Percentiles rank a stretch among this genome's conserved stretches.
These are phyloP conservation scores for Rosa hybrid DNA, from an alignment of 331 rosid species.

Conservation along the genomic window DNA sequence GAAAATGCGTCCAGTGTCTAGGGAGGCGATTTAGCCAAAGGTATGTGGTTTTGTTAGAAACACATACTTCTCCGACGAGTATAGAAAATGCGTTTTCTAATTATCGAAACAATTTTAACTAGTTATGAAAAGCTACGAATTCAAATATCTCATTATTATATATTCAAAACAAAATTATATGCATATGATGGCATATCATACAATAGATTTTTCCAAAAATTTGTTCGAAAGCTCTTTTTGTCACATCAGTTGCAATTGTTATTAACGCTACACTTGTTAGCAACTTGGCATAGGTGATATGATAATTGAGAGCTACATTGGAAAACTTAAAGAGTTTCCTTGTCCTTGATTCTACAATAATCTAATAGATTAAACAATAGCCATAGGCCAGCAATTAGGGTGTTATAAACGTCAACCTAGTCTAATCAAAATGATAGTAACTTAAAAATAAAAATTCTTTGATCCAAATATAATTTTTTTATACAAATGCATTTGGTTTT, in stretches of 20 bases:
- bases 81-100: too few relatives aligned
- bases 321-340: not conserved
- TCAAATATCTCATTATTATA: not conserved
- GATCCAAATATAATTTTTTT: not conserved
- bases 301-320: not conserved
- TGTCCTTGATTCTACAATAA: not conserved
- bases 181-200: too few relatives aligned
- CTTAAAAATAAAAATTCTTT: not conserved
- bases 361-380: not conserved
- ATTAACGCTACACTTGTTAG: not conserved
- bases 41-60: slow-evolving; percentile 27
- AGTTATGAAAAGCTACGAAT: not conserved
- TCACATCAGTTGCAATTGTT: not conserved
- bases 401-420: not conserved
- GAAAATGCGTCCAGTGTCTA: slow-evolving; percentile 78
- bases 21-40: slow-evolving; percentile 89
- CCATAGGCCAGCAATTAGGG: not conserved
- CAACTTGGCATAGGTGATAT: not conserved
- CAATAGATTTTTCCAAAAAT: too few relatives aligned
- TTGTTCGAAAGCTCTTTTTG: too few relatives aligned
- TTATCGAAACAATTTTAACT: not conserved
- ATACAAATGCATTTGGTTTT: not conserved
- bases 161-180: not conserved
- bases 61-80: too few relatives aligned
- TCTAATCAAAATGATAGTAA: not conserved